A percentile compares a stretch with the other conserved stretches of the same genome.
Conservation (phyloP, 768 basidiomycete genomes). For the Russula ochroleuca region DNA sequence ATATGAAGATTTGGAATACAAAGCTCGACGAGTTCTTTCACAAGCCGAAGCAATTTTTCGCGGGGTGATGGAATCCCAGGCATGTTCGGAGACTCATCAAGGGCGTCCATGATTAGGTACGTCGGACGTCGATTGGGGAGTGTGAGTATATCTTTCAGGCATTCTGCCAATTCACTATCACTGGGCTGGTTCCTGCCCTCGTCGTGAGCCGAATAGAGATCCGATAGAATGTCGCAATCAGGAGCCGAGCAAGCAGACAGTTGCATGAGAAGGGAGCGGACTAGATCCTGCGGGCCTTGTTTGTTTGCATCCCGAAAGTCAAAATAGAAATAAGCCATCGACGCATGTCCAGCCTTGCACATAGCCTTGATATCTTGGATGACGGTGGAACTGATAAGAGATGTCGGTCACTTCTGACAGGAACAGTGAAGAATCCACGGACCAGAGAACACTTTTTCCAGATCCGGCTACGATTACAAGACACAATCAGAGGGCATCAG, state of each 20-base stretch:
- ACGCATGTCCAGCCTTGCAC: not conserved
- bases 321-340: not conserved
- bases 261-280: not conserved
- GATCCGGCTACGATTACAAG: not conserved
- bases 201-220: not conserved
- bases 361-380: not conserved
- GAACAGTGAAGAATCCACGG: not conserved
- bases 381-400: not conserved
- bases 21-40: not conserved
- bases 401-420: not conserved
- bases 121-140: not conserved
- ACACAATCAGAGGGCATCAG: not conserved
- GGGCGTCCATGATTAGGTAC: not conserved
- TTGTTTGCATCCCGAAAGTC: not conserved
- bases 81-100: constrained; percentile 1
- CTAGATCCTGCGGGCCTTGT: not conserved
- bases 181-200: not conserved
- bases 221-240: not conserved
- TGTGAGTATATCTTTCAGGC: not conserved
- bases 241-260: not conserved
- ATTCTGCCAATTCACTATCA: not conserved
- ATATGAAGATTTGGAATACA: not conserved
- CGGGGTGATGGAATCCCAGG: not conserved
- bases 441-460: not conserved
- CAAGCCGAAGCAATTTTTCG: not conserved